phyloP scores from a whole-genome alignment of 2,329 filamentous ascomycete species.

The Trichoderma koningii region DNA sequence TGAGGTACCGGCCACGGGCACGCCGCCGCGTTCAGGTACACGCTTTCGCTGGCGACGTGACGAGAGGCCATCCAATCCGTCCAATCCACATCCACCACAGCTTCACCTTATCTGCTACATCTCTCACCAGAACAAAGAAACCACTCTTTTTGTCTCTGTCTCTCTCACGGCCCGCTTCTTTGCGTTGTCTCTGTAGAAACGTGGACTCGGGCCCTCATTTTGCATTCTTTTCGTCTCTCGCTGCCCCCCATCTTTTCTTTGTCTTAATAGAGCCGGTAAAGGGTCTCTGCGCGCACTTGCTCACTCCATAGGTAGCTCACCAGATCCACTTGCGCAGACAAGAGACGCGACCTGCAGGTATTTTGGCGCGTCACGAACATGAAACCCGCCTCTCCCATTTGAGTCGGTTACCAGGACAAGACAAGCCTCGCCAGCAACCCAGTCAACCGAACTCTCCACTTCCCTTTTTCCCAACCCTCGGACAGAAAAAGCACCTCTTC shows the following conservation, averaged over 20 bases:
- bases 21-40: neutral
- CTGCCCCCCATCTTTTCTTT: neutral
- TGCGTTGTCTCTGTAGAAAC: conserved; percentile 24
- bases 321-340: conserved; percentile 29
- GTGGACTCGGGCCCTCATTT: conserved; percentile 16
- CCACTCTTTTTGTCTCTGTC: neutral
- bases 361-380: conserved; percentile 45
- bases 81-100: neutral
- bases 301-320: neutral
- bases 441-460: conserved; percentile 22
- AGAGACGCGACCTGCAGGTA: conserved; percentile 37
- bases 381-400: conserved; percentile 43
- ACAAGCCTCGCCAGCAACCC: conserved; percentile 12
- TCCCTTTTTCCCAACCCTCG: conserved; percentile 8
- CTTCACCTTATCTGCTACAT: neutral
- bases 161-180: neutral
- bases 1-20: no score
- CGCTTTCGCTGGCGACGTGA: neutral
- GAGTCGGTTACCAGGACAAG: conserved; percentile 27
- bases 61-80: neutral
- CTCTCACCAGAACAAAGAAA: neutral
- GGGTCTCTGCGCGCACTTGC: conserved; percentile 13
- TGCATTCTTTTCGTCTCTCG: neutral
- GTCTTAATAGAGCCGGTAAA: neutral
- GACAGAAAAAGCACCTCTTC: neutral